phyloP scores from a whole-genome alignment of 805 yeast genomes.

The Candida rishiriensis region DNA sequence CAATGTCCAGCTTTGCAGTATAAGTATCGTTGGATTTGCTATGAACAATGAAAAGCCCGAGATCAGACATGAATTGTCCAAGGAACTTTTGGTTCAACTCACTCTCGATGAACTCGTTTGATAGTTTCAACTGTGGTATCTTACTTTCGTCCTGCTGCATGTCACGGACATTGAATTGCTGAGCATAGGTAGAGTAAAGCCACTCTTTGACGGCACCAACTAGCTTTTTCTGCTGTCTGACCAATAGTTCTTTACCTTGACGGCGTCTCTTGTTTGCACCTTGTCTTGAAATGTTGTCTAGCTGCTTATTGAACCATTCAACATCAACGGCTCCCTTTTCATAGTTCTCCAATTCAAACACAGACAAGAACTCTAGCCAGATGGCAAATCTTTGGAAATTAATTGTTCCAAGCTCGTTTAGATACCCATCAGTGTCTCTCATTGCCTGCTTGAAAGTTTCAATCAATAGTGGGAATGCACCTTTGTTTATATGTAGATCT shows the following conservation, averaged over 20 bases:
- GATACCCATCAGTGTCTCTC: conserved; percentile 71
- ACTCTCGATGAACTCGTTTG: conserved; percentile 40
- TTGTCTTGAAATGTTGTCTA: conserved; percentile 69
- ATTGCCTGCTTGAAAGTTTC: conserved; percentile 84
- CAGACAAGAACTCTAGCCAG: conserved; percentile 73
- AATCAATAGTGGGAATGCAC: conserved; percentile 91
- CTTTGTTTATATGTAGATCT: conserved; percentile 86
- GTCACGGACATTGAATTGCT: conserved; percentile 30
- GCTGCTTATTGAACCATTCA: conserved; percentile 85
- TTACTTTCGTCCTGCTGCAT: conserved; percentile 33
- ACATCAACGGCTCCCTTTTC: conserved; percentile 81
- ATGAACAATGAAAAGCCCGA: conserved; percentile 64
- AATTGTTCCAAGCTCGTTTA: conserved; percentile 78
- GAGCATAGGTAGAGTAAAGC: conserved; percentile 31
- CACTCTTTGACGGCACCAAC: conserved; percentile 55
- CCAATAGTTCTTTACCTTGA: conserved; percentile 57
- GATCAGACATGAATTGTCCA: conserved; percentile 59
- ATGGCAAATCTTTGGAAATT: conserved; percentile 65
- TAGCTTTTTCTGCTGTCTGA: conserved; percentile 71
- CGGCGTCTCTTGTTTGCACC: conserved; percentile 68
- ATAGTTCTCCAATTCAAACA: conserved; percentile 80
- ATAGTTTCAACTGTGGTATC: conserved; percentile 43
- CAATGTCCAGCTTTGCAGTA: conserved; percentile 61
- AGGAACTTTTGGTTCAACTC: conserved; percentile 54
- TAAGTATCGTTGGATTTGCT: conserved; percentile 53